phyloP scores from a whole-genome alignment of 1,284 basidiomycete genomes.

The Apiotrichum porosum region DNA sequence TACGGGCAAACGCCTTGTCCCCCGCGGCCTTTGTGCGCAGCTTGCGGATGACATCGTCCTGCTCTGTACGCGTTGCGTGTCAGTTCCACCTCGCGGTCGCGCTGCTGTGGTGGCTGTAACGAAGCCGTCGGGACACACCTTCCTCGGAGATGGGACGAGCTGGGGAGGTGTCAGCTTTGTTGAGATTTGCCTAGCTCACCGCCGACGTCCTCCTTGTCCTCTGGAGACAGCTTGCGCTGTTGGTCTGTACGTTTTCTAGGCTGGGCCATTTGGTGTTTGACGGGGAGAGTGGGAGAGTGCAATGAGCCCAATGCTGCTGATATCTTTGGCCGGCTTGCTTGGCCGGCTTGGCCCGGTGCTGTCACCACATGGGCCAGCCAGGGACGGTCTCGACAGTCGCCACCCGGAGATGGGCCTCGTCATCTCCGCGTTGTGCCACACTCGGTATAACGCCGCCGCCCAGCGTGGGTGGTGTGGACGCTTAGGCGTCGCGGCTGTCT shows the following conservation, averaged over 20 bases:
- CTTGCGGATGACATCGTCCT: constrained; percentile 32
- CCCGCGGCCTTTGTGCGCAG: constrained; percentile 23
- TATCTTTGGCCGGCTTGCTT: too few relatives aligned
- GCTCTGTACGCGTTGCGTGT: constrained; percentile 20
- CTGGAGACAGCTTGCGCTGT: background rate
- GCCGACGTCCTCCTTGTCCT: constrained; percentile 2
- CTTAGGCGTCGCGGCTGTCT: constrained; percentile 1
- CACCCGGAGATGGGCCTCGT: too few relatives aligned
- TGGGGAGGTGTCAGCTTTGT: constrained; percentile 4
- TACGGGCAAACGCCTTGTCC: constrained; percentile 24
- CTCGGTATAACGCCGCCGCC: too few relatives aligned
- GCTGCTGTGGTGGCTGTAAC: background rate
- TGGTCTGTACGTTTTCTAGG: background rate
- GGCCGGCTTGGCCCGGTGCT: too few relatives aligned
- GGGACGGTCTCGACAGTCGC: too few relatives aligned
- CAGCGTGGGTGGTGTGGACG: too few relatives aligned
- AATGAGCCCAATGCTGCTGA: too few relatives aligned
- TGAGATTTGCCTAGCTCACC: background rate
- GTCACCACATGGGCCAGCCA: too few relatives aligned
- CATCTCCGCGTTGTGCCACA: too few relatives aligned
- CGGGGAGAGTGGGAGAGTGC: too few relatives aligned
- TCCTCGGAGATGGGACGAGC: constrained; percentile 19
- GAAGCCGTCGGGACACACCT: constrained; percentile 7
- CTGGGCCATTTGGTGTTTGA: background rate
- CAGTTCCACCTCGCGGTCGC: background rate